Evolutionary conservation across 176 grass and related monocot species (phyloP), one percentile per base, ranked within the genome.

Genomic region (Zizania latifolia): DNA sequence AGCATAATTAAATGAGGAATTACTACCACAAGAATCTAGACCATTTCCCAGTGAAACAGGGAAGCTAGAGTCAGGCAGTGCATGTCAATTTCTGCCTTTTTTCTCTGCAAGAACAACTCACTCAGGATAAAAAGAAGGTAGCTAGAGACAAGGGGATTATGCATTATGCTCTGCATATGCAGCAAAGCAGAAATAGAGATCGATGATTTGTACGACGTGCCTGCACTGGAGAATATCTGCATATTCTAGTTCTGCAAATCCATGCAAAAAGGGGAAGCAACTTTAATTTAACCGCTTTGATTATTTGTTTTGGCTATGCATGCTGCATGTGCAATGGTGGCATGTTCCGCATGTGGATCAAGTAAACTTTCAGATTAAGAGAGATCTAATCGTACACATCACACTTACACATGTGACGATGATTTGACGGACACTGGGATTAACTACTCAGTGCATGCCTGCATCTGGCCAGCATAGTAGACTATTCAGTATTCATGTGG

Each of bases 151-250:
- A 73, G 26, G 0, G 17, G 13, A 64, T 39, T 65, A n/a, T n/a
- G n/a, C n/a, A n/a, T n/a, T n/a, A 74, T 82, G 68, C 57, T 63
- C 23, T 53, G 30, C 41, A 38, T 4, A 72, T 71, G 22, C 41
- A 75, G 16, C 54, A 51, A n/a, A 12, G 14, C 28, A 28, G 4
- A 39, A 6, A 40, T 22, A 48, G 21, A 29, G 32, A 28, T 2
- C 1, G 64, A 56, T 56, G 8, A 26, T 14, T 13, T 28, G 23
- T 16, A 16, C n/a, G n/a, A n/a, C 5, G 12, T 16, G 12, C 26
- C 19, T 67, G 36, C 36, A 26, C 34, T 17, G 59, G 28, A 28
- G 40, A 31, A 30, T 62, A 26, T 19, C 46, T 51, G 46, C 28
- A 5, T 70, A 28, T 43, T 60, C 53, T 58, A 5, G 29, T 4